Evolutionary conservation across 2,329 filamentous ascomycete species (phyloP), one percentile per base, ranked within the genome.

Genomic region (Gnomoniopsis smithogilvyi): DNA sequence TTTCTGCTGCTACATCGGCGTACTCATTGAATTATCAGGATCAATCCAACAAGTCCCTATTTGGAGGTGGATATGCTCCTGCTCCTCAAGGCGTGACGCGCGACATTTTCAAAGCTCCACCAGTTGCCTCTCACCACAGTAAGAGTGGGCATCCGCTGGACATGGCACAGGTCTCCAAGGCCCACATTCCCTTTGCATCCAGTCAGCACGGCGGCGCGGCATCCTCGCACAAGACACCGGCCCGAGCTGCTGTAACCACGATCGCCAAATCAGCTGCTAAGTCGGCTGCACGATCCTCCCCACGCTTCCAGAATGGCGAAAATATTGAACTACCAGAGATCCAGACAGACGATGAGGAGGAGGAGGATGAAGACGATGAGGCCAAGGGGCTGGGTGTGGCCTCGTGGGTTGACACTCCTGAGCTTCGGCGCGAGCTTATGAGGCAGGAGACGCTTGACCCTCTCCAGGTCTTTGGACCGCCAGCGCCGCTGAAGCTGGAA

Each of bases 321-420:
- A 85, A 84, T 54, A 97, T 99, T 67, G 89, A 95, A 65, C 84
- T 99, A 3, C 94, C 95, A 0, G 95, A 99, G 66, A 98, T 99
- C 66, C 87, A 92, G 64, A 98, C 95, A 1, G 96, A 99, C 70
- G 92, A 92, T 33, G 93, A 96, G 67, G 91, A 96, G 60, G 90
- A 94, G 51, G 90, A 94, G 6, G 84, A 89, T 45, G 83, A 85
- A 15, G 76, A 76, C 7, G 81, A 81, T 36, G 76, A 76, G 51
- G 73, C 81, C 51, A 86, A 91, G 76, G 69, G 73, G 24, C 68
- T 74, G 33, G 69, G 68, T 56, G 84, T 91, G 17, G 90, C 92
- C 2, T 84, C 86, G 8, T 99, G 95, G 95, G 92, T 92, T 4
- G 89, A 96, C 69, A 91, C 91, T 2, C 93, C 94, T 12, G 89